A percentile compares a stretch with the other conserved stretches of the same genome.
Conservation (phyloP, 1,284 basidiomycete genomes). For the Taiwanofungus camphoratus region DNA sequence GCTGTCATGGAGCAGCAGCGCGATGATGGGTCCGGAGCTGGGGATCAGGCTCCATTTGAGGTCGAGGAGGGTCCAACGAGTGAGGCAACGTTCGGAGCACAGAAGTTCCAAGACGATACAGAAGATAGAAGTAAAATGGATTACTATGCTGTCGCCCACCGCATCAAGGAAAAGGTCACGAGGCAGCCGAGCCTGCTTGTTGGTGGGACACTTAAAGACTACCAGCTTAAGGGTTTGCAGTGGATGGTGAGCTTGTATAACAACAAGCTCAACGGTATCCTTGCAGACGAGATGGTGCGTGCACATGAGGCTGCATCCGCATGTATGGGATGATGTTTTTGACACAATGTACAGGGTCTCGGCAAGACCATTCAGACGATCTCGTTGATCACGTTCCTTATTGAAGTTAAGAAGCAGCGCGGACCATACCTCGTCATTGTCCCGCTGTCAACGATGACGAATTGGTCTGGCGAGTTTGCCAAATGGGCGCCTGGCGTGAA, state of each 20-base stretch:
- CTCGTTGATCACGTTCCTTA: conserved; percentile 93
- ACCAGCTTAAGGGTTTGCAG: conserved; percentile 89
- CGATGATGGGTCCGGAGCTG: conserved; percentile 57
- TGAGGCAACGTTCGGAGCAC: conserved; percentile 89
- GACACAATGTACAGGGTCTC: conserved; percentile 72
- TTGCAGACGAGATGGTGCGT: conserved; percentile 96
- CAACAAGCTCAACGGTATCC: conserved; percentile 94
- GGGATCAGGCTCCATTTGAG: conserved; percentile 29
- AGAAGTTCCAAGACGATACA: conserved; percentile 55
- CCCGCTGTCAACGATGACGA: conserved; percentile 96
- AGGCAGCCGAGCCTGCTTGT: conserved; percentile 82
- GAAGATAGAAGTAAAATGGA: conserved; percentile 78
- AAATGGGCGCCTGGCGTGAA: conserved; percentile 94
- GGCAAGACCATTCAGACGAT: conserved; percentile 97
- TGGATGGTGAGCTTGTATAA: conserved; percentile 99
- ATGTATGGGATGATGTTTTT: neutral
- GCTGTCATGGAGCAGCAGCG: conserved; percentile 94
- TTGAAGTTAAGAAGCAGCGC: conserved; percentile 86
- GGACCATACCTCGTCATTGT: conserved; percentile 98
- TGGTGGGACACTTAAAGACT: conserved; percentile 86
- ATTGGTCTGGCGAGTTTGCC: conserved; percentile 96
- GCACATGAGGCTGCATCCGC: conserved; percentile 1
- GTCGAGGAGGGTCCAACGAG: conserved; percentile 70
- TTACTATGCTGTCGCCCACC: conserved; percentile 96
- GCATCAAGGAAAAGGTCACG: conserved; percentile 84